Base-by-base conservation (phyloP, 108 stramenopile genomes). In the Nitzschia inconspicua region DNA sequence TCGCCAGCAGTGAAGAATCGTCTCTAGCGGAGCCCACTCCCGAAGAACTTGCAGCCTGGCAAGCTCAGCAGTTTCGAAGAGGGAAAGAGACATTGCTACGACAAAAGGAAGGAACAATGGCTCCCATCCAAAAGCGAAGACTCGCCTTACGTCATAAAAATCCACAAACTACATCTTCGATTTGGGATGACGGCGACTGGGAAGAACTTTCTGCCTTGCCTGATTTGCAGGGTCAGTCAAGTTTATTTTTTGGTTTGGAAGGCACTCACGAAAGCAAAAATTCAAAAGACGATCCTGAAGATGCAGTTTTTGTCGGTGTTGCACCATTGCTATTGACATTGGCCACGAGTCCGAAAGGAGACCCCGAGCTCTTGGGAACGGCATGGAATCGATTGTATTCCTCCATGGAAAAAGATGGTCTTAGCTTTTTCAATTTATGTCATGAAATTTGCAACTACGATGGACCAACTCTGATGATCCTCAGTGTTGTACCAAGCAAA, bases 21-120 rank as follows among this genome's bases (percentile, higher is more conserved):
- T 47, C 41, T 1, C 9, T 47, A 68, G 67, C 7, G 9, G 66
- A 27, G 63, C 84, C 84, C 29, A 68, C 78, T 16, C 66, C 78
- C 9, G 78, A 82, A 68, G 84, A 85, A 60, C 56, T 85, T 2
- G 41, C 18, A 10, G 78, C 74, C 26, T 85, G 84, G 84, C 84
- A 85, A 63, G 78, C 70, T 37, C 64, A 78, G 10, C 84, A 85
- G 51, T 85, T 65, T 58, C 55, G 48, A 66, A 77, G 57, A 35
- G 84, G 80, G 9, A 55, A 58, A 34, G 47, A 51, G 47, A 47
- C 25, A 6, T 22, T 51, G 1, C 55, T 68, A 42, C 34, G 47
- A 22, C 60, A 78, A 19, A n/a, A 53, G 27, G 7, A 49, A 8
- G 54, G 64, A 25, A 32, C 44, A 35, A 57, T 49, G 22, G 47